phyloP scores from a whole-genome alignment of 192 early-diverging fungal species.

The Allomyces macrogynus region DNA sequence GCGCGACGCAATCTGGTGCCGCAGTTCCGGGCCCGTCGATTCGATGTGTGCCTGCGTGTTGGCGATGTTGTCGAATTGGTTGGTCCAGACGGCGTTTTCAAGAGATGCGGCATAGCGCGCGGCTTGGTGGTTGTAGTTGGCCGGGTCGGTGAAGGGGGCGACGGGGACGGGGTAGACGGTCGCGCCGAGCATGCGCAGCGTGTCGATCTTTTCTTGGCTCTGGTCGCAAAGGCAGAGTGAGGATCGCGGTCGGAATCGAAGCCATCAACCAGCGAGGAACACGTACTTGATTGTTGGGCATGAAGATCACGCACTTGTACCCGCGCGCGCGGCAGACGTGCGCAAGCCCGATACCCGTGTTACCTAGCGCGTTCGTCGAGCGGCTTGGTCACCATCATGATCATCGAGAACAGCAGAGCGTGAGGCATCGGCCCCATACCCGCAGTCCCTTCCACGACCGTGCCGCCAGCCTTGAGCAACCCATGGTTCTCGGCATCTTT shows the following conservation, averaged over 20 bases:
- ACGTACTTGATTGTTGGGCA: conserved; percentile 74
- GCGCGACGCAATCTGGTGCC: conserved; percentile 38
- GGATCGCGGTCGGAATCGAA: neutral
- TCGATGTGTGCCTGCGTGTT: conserved; percentile 83
- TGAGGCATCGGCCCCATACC: conserved; percentile 17
- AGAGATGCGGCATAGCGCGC: conserved; percentile 51
- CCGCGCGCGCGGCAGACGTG: conserved; percentile 84
- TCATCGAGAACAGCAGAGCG: too few relatives aligned
- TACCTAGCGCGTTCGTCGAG: conserved; percentile 20
- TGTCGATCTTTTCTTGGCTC: conserved; percentile 84
- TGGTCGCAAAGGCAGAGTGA: conserved; percentile 6
- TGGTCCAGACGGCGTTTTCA: conserved; percentile 81
- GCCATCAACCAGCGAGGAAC: neutral
- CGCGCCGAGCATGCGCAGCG: conserved; percentile 78
- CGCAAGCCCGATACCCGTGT: conserved; percentile 91
- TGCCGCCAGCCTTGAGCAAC: conserved; percentile 64
- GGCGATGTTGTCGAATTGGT: conserved; percentile 87
- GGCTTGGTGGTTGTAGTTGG: conserved; percentile 92
- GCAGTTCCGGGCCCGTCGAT: conserved; percentile 91
- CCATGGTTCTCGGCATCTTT: conserved; percentile 73
- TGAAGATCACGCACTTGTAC: conserved; percentile 88
- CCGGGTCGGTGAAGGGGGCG: conserved; percentile 71
- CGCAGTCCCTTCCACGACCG: conserved; percentile 67
- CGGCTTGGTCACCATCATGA: too few relatives aligned
- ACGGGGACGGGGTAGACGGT: conserved; percentile 86